These are phyloP conservation scores for Cyclotella choctawhatcheeana DNA, from an alignment of 108 stramenopile species.

Conservation along the genomic window DNA sequence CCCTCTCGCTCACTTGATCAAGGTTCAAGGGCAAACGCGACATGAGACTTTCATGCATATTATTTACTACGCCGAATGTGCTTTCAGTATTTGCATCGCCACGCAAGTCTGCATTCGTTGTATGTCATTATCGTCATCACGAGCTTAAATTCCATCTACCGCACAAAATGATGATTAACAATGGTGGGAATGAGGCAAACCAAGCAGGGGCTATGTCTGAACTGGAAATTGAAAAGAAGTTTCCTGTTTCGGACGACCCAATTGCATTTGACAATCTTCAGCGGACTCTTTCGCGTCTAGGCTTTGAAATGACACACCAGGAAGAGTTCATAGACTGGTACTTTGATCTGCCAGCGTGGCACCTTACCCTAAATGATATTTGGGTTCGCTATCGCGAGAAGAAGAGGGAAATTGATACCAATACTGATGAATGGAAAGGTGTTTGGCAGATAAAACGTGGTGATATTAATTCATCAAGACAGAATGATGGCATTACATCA, in stretches of 20 bases:
- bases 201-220: constrained; percentile 8
- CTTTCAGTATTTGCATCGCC: background rate
- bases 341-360: constrained; percentile 47
- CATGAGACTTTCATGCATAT: too few relatives aligned
- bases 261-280: constrained; percentile 5
- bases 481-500: constrained; percentile 24
- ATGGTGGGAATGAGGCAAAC: background rate
- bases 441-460: constrained; percentile 48
- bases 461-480: background rate
- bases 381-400: constrained; percentile 53
- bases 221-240: constrained; percentile 51
- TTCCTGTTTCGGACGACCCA: constrained; percentile 26
- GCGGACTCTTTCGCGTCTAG: constrained; percentile 27
- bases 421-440: constrained; percentile 45
- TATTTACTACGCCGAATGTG: too few relatives aligned
- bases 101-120: background rate
- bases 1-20: too few relatives aligned
- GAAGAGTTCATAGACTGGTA: constrained; percentile 52
- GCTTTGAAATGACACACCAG: constrained; percentile 26
- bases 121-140: background rate
- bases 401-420: constrained; percentile 25
- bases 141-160: background rate
- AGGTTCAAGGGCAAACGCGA: too few relatives aligned
- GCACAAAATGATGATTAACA: background rate
- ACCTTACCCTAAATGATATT: constrained; percentile 35